A percentile compares a stretch with the other conserved stretches of the same genome.
phyloP scores from a whole-genome alignment of 1,284 basidiomycete species.

The Tremellales sp. region DNA sequence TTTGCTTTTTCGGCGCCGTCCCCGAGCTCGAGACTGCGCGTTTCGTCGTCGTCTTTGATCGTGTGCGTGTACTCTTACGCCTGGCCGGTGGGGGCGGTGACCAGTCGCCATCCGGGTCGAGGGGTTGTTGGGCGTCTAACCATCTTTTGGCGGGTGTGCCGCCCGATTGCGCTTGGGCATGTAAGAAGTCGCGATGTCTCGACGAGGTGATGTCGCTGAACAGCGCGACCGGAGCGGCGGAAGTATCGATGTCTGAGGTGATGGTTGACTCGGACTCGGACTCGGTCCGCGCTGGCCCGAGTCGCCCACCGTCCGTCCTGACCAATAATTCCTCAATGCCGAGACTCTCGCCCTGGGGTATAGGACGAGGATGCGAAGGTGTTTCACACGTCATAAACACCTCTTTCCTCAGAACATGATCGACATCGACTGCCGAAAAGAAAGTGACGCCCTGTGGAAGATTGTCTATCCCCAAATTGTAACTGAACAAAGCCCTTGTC shows the following conservation, averaged over 20 bases:
- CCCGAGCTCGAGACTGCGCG: too few relatives aligned
- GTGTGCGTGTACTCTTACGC: too few relatives aligned
- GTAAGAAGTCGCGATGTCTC: constrained; percentile 28
- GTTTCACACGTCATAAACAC: constrained; percentile 94
- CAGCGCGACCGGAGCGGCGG: constrained; percentile 25
- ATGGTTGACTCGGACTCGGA: background rate
- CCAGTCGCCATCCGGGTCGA: background rate
- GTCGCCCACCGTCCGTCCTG: constrained; percentile 51
- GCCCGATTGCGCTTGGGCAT: constrained; percentile 24
- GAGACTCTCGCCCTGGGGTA: constrained; percentile 79
- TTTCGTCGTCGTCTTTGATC: too few relatives aligned
- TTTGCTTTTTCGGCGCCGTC: too few relatives aligned
- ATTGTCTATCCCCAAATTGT: constrained; percentile 90
- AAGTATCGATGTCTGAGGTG: background rate
- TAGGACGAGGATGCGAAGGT: constrained; percentile 78
- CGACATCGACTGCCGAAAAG: constrained; percentile 95
- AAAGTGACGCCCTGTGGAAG: constrained; percentile 91
- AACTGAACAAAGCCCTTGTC: constrained; percentile 90
- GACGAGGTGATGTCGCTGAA: constrained; percentile 24
- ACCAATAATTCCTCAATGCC: constrained; percentile 66
- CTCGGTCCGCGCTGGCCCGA: constrained; percentile 7
- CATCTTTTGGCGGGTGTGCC: constrained; percentile 16
- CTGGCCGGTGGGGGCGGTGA: background rate
- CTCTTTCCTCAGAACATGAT: constrained; percentile 88
- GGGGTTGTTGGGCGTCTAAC: constrained; percentile 20